Conservation (phyloP, 768 basidiomycete species). For the Lentinula guzmanii region DNA sequence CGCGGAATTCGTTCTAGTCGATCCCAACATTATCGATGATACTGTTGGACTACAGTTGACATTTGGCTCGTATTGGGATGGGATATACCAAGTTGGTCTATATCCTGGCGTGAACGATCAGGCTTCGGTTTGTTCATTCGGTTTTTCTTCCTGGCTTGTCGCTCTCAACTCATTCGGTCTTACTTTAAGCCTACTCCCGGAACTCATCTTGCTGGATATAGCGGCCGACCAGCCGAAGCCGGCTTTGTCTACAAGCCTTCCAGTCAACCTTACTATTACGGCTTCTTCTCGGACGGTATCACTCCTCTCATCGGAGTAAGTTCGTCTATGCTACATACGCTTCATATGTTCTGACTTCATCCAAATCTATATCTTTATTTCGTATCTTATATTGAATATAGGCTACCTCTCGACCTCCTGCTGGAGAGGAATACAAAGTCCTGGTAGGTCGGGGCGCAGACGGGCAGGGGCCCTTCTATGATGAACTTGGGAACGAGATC, state of each 20-base stretch:
- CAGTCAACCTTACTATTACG: conserved; percentile 8
- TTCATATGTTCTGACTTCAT: not conserved
- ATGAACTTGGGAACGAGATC: conserved; percentile 2
- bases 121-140: conserved; percentile 7
- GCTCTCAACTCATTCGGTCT: not conserved
- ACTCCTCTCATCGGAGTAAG: conserved; percentile 14
- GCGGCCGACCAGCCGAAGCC: conserved; percentile 7
- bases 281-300: conserved; percentile 13
- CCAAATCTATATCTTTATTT: not conserved
- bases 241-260: conserved; percentile 10
- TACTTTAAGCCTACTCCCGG: conserved; percentile 6
- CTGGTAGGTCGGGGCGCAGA: conserved; percentile 1
- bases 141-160: not conserved
- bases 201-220: conserved; percentile 10
- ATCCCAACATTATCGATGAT: conserved; percentile 3
- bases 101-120: conserved; percentile 10
- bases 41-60: not conserved
- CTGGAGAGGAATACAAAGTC: conserved; percentile 4
- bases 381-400: not conserved
- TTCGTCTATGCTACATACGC: not conserved
- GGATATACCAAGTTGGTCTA: conserved; percentile 1
- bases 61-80: conserved; percentile 2
- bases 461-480: not conserved
- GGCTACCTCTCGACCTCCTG: not conserved
- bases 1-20: not conserved